Evolutionary conservation across 345 rosid species (phyloP), one percentile per base, ranked within the genome.

Genomic region (Luvunga scandens): DNA sequence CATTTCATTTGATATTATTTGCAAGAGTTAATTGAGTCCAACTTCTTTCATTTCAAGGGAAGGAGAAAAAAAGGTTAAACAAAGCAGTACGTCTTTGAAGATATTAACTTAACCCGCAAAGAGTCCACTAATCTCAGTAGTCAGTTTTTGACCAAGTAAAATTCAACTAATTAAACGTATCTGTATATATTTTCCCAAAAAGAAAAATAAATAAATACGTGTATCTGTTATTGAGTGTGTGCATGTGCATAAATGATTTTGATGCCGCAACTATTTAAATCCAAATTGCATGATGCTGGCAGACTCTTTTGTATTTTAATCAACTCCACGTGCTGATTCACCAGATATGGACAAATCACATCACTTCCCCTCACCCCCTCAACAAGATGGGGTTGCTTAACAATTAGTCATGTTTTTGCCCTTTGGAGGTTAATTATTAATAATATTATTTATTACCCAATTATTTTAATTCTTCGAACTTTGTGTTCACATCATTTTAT

Each of bases 301-400:
- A 66, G 7, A 53, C 63, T 2, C 34, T 18, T 24, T 2, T 1
- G 21, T 22, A 2, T 56, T 30, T 66, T n/a, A 48, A 50, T 34
- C 66, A 25, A 34, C 39, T 38, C 61, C 75, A 77, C 80, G 80
- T 77, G 39, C 60, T 60, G 53, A 69, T 69, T 42, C 59, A 56
- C 67, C 56, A 2, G 5, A 34, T 21, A 21, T 9, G 27, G 30
- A 69, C 69, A 36, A 36, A 68, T 18, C 64, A 77, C 31, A 39
- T 25, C 66, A 28, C 69, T 24, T 12, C 34, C 39, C 31, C n/a
- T 21, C 42, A 27, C 7, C 61, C n/a, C 59, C 2, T 45, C 39
- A 13, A 14, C 18, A 13, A 45, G 50, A 10, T 12, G 50, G 22
- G 57, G 22, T 19, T 53, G 18, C 18, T 53, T 18, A 53, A 53